Evolutionary conservation across 805 yeast species (phyloP).

Genomic region (Saturnispora sanitii): DNA sequence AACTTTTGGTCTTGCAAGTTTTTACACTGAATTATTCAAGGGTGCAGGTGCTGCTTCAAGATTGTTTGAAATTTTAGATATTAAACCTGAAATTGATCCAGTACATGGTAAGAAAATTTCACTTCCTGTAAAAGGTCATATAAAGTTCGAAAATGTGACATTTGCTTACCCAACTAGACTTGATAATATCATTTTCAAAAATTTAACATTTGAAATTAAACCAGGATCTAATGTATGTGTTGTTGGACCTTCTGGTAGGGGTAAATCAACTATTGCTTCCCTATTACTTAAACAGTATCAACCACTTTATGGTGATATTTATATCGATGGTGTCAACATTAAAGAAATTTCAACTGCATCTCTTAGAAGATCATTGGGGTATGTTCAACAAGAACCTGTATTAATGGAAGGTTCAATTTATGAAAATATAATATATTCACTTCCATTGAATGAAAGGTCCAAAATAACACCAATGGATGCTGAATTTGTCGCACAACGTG

Average conservation of each 20-base stretch:
- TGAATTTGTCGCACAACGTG: constrained; percentile 53
- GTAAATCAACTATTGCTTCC: constrained; percentile 84
- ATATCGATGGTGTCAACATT: constrained; percentile 59
- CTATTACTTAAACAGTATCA: constrained; percentile 76
- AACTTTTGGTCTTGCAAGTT: constrained; percentile 81
- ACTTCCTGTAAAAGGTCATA: constrained; percentile 37
- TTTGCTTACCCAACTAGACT: constrained; percentile 86
- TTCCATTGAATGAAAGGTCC: constrained; percentile 32
- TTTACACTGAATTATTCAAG: constrained; percentile 90
- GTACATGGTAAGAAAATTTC: constrained; percentile 46
- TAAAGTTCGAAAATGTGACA: constrained; percentile 55
- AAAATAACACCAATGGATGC: constrained; percentile 54
- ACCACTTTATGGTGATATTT: constrained; percentile 57
- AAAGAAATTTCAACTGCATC: constrained; percentile 64
- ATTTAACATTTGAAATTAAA: constrained; percentile 51
- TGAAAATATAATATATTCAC: constrained; percentile 80
- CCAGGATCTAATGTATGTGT: constrained; percentile 87
- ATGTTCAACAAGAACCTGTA: constrained; percentile 89
- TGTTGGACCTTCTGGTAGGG: constrained; percentile 94
- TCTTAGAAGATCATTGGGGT: constrained; percentile 66
- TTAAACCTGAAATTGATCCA: constrained; percentile 64
- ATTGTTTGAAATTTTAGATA: constrained; percentile 76
- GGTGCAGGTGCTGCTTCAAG: constrained; percentile 96
- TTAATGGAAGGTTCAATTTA: constrained; percentile 78
- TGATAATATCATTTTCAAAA: constrained; percentile 53